A percentile compares a stretch with the other conserved stretches of the same genome.
These are phyloP conservation scores for Spathaspora gorwiae DNA, from an alignment of 805 yeast species.

Conservation along the genomic window DNA sequence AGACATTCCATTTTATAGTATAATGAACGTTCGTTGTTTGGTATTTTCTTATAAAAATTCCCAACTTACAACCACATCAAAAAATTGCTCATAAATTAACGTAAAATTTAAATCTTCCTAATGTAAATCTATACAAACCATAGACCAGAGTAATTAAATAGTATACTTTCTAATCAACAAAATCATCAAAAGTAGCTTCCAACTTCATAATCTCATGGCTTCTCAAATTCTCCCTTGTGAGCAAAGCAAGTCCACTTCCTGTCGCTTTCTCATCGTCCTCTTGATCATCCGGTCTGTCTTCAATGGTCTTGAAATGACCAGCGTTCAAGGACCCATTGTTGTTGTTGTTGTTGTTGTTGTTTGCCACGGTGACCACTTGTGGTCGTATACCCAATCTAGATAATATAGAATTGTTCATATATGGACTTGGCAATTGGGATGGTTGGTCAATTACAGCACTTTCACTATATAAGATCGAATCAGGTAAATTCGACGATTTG, in stretches of 20 bases:
- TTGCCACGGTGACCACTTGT: constrained; percentile 30
- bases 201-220: constrained; percentile 18
- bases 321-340: too few relatives aligned
- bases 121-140: too few relatives aligned
- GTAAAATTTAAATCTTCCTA: too few relatives aligned
- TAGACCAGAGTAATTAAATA: too few relatives aligned
- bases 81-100: too few relatives aligned
- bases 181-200: constrained; percentile 12
- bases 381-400: constrained; percentile 39
- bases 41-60: too few relatives aligned
- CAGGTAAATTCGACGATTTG: constrained; percentile 27
- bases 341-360: neutral
- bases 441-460: constrained; percentile 22
- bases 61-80: too few relatives aligned
- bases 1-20: too few relatives aligned
- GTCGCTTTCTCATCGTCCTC: constrained; percentile 15
- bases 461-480: constrained; percentile 29
- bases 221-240: constrained; percentile 27
- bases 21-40: too few relatives aligned
- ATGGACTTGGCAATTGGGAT: constrained; percentile 25
- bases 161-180: constrained; percentile 5
- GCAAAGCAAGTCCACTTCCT: constrained; percentile 14
- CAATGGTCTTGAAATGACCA: too few relatives aligned
- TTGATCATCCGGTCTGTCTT: neutral
- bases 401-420: constrained; percentile 31